Percentiles rank a stretch among this genome's conserved stretches.
Evolutionary conservation across 495 filamentous ascomycete species (phyloP).

Genomic region (Penicillium angulare): DNA sequence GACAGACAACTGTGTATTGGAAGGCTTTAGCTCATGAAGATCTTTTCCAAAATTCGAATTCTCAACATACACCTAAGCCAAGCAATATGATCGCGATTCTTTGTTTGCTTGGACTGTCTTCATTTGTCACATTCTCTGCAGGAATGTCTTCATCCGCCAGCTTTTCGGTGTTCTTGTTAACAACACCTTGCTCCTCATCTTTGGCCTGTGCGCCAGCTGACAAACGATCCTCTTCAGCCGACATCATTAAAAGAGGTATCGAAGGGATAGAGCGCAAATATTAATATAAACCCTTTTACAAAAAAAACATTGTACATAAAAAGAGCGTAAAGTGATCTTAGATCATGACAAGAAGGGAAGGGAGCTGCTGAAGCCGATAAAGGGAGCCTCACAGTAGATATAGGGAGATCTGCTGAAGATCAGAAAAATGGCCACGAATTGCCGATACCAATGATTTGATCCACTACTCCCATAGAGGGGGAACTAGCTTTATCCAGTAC

Average conservation of each 20-base stretch:
- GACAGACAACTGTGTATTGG: neutral
- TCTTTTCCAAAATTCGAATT: neutral
- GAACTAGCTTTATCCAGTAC: neutral
- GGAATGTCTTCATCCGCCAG: neutral
- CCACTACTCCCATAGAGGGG: no score
- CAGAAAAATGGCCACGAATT: no score
- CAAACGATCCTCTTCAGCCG: neutral
- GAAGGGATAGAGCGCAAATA: no score
- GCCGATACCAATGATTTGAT: no score
- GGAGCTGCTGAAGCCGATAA: no score
- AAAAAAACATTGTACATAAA: neutral
- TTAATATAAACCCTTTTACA: no score
- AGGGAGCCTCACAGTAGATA: no score
- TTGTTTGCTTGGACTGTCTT: neutral
- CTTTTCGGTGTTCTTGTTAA: neutral
- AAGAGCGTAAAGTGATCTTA: neutral
- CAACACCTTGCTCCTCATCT: neutral
- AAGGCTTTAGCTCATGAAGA: neutral
- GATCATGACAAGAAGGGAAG: no score
- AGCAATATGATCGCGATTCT: neutral
- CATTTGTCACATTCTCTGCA: neutral
- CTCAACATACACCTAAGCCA: constrained; percentile 2
- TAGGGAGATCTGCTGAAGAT: neutral
- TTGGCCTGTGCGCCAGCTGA: neutral
- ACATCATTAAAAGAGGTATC: neutral